Percentiles rank a stretch among this genome's conserved stretches.
Conservation (phyloP, 805 yeast genomes). For the Candida adriatica region DNA sequence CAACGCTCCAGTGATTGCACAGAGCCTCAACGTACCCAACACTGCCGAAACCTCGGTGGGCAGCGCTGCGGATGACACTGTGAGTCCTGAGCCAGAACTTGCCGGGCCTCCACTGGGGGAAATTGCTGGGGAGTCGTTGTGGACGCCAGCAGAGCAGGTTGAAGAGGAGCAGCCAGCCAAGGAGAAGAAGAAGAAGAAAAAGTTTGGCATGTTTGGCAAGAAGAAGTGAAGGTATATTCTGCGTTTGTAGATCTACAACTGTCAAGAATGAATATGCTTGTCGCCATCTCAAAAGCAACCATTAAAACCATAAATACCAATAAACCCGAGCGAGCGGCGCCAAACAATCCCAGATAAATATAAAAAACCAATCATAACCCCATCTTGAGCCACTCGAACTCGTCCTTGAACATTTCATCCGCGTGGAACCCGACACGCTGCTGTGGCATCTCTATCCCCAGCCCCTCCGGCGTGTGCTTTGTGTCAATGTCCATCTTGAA, state of each 20-base stretch:
- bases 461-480: no score
- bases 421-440: no score
- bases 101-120: no score
- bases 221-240: no score
- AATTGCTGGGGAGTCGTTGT: no score
- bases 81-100: no score
- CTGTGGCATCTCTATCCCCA: no score
- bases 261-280: not conserved
- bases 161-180: not conserved
- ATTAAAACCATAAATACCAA: not conserved
- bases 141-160: no score
- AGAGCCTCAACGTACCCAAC: not conserved
- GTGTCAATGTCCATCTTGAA: constrained; percentile 11
- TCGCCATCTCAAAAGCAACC: not conserved
- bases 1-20: constrained; percentile 1
- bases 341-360: not conserved
- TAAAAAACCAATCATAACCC: constrained; percentile 7
- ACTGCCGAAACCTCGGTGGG: constrained; percentile 7
- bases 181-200: constrained; percentile 13
- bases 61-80: constrained; percentile 5
- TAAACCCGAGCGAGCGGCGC: not conserved
- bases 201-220: constrained; percentile 16
- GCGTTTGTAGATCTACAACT: no score
- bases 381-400: constrained; percentile 21
- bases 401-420: constrained; percentile 14